phyloP scores from a whole-genome alignment of 1,284 basidiomycete genomes.

The Sporisorium scitamineum region DNA sequence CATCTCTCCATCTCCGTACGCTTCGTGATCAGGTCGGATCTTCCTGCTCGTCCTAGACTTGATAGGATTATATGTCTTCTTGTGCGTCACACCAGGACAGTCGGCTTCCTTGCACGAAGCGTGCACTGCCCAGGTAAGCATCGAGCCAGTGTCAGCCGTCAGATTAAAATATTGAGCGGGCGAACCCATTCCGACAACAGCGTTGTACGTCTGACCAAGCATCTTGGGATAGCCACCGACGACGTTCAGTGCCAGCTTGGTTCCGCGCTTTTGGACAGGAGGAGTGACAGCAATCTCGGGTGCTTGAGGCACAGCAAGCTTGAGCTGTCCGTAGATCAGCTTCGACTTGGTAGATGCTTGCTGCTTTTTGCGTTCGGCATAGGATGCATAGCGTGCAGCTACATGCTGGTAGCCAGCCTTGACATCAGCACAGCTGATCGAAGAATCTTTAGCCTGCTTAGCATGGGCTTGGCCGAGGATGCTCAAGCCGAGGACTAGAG shows the following conservation, averaged over 20 bases:
- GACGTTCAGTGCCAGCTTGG: constrained; percentile 6
- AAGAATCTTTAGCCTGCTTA: neutral
- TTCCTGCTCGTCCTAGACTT: constrained; percentile 17
- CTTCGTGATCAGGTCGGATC: constrained; percentile 25
- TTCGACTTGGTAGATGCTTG: neutral
- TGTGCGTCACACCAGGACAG: constrained; percentile 21
- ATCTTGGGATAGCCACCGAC: constrained; percentile 38
- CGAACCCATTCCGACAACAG: constrained; percentile 26
- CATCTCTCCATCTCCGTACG: constrained; percentile 46
- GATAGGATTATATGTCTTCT: constrained; percentile 21
- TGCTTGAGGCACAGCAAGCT: neutral
- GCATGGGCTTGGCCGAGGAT: neutral
- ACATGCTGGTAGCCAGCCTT: constrained; percentile 18
- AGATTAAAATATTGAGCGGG: constrained; percentile 31
- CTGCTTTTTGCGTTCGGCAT: constrained; percentile 7
- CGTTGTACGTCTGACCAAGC: constrained; percentile 43
- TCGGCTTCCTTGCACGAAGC: constrained; percentile 21
- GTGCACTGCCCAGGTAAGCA: constrained; percentile 33
- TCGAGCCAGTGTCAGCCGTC: constrained; percentile 44
- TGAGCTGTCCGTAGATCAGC: constrained; percentile 8
- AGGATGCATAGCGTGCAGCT: constrained; percentile 23
- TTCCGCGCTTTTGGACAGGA: constrained; percentile 12
- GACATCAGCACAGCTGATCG: constrained; percentile 17
- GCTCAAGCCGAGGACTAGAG: neutral
- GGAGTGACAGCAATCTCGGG: neutral